Percentiles rank a stretch among this genome's conserved stretches.
phyloP scores from a whole-genome alignment of 805 yeast species.

The Candida chilensis region DNA sequence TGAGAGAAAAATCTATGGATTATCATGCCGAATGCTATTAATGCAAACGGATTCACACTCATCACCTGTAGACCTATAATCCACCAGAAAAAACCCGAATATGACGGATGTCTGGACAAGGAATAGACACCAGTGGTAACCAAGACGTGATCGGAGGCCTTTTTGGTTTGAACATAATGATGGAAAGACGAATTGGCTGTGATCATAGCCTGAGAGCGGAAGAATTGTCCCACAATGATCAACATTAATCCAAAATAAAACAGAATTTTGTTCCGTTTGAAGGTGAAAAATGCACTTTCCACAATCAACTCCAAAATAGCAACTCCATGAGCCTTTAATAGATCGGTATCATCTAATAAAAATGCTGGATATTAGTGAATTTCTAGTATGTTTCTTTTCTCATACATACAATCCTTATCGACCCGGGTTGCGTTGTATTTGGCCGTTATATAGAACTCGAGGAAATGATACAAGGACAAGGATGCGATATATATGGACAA shows the following conservation, averaged over 20 bases:
- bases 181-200: conserved; percentile 32
- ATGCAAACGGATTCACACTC: background rate
- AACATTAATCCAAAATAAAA: conserved; percentile 11
- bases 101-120: conserved; percentile 27
- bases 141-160: conserved; percentile 15
- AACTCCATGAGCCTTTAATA: conserved; percentile 11
- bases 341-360: conserved; percentile 19
- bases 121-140: conserved; percentile 27
- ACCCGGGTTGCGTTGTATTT: conserved; percentile 58
- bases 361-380: too few species aligned
- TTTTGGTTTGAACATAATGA: conserved; percentile 27
- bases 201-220: conserved; percentile 26
- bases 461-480: conserved; percentile 60
- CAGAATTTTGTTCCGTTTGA: background rate
- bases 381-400: too few species aligned
- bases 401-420: conserved; percentile 40
- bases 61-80: conserved; percentile 16
- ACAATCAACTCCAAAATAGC: background rate
- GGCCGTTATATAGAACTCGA: conserved; percentile 80
- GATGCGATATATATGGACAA: conserved; percentile 40
- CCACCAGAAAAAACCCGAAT: conserved; percentile 38
- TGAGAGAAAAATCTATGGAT: background rate
- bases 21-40: background rate
- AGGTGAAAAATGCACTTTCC: background rate
- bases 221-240: conserved; percentile 17